These are phyloP conservation scores for Fonsecaea nubica DNA, from an alignment of 2,329 filamentous ascomycete genomes.

Conservation along the genomic window DNA sequence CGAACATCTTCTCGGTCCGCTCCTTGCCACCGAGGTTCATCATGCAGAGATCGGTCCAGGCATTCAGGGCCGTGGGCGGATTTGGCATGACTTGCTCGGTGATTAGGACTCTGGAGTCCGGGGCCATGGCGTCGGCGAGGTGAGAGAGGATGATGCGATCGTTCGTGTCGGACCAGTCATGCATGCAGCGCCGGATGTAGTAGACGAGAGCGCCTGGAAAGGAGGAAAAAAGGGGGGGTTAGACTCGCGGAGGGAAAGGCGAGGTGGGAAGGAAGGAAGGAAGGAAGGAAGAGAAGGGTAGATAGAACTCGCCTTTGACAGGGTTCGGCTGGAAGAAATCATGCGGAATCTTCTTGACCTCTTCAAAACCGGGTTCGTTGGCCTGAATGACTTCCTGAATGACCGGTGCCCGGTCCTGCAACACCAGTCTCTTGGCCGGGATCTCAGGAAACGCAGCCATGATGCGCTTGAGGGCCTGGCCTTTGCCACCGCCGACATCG, in stretches of 20 bases:
- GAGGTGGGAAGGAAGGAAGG: neutral
- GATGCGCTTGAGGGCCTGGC: conserved; percentile 3
- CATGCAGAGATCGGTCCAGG: conserved; percentile 40
- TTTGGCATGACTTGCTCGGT: conserved; percentile 42
- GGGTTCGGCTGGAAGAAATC: conserved; percentile 1
- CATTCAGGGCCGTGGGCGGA: conserved; percentile 30
- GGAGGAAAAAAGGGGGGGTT: neutral
- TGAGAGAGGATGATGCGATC: conserved; percentile 41
- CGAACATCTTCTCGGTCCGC: conserved; percentile 40
- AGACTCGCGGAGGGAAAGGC: neutral
- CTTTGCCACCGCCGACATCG: neutral
- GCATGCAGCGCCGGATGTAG: conserved; percentile 26
- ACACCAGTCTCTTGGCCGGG: neutral
- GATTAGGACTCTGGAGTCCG: conserved; percentile 41
- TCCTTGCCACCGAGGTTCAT: conserved; percentile 42
- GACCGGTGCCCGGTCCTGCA: conserved; percentile 1
- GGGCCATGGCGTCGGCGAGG: conserved; percentile 36
- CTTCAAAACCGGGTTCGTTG: conserved; percentile 1
- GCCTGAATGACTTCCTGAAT: conserved; percentile 2
- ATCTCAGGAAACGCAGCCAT: conserved; percentile 3
- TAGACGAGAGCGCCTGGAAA: conserved; percentile 1
- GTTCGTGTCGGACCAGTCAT: conserved; percentile 39
- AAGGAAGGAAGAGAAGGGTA: conserved; percentile 3
- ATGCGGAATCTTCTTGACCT: neutral
- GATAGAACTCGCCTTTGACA: conserved; percentile 2